Percentiles rank a stretch among this genome's conserved stretches.
These are phyloP conservation scores for Trametes maxima DNA, from an alignment of 768 basidiomycete genomes.

Conservation along the genomic window DNA sequence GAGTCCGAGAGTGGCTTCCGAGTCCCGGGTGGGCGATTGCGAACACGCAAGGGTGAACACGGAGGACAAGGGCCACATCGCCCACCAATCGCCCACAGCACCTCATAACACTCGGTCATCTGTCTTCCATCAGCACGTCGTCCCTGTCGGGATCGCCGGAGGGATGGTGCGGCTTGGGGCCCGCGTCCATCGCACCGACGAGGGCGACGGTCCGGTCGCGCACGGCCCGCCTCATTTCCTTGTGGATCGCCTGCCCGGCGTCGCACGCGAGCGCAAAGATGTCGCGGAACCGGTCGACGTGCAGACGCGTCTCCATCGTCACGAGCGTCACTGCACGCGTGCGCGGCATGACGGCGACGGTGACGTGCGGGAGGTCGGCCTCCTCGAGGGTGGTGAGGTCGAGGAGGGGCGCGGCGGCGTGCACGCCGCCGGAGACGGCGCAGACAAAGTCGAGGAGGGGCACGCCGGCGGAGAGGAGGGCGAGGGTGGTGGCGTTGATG, in stretches of 20 bases:
- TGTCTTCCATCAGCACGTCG: conserved; percentile 29
- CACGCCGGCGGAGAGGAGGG: conserved; percentile 87
- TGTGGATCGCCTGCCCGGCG: conserved; percentile 74
- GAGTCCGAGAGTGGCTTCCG: background rate
- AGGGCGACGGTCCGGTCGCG: conserved; percentile 62
- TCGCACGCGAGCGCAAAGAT: conserved; percentile 79
- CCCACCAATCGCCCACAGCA: no score
- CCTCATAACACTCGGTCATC: background rate
- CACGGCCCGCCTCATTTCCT: conserved; percentile 81
- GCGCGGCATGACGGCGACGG: conserved; percentile 88
- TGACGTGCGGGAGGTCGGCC: conserved; percentile 84
- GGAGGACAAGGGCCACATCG: no score
- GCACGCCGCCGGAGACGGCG: conserved; percentile 80
- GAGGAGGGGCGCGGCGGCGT: conserved; percentile 77
- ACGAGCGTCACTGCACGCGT: conserved; percentile 85
- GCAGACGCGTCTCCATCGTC: conserved; percentile 92
- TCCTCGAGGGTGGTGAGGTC: conserved; percentile 92
- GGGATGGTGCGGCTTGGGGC: conserved; percentile 33
- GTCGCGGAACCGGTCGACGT: conserved; percentile 90
- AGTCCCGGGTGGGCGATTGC: background rate
- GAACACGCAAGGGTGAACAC: no score
- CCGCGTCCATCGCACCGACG: conserved; percentile 61
- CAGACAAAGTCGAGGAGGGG: conserved; percentile 91
- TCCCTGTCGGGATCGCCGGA: conserved; percentile 26
- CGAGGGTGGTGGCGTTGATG: conserved; percentile 94